These are phyloP conservation scores for Nectriaceae sp. DNA, from an alignment of 2,329 filamentous ascomycete species.

Conservation along the genomic window DNA sequence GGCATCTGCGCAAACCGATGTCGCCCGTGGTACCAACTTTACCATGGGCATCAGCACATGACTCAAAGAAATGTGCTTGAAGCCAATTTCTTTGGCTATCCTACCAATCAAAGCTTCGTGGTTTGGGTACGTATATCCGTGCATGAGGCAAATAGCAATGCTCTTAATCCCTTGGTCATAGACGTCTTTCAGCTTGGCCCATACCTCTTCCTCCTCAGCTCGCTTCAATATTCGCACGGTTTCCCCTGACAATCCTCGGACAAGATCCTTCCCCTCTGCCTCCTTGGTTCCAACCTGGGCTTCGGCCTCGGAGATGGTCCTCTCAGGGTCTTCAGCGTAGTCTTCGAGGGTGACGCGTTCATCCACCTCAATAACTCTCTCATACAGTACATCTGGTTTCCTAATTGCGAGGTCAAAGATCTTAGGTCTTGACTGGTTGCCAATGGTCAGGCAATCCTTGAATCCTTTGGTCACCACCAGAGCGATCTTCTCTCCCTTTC, in stretches of 20 bases:
- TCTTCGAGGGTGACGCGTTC: slow-evolving; percentile 91
- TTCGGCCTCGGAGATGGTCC: slow-evolving; percentile 56
- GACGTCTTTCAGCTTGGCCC: slow-evolving; percentile 60
- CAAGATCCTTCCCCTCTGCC: slow-evolving; percentile 57
- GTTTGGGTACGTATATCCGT: slow-evolving; percentile 86
- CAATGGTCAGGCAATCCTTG: slow-evolving; percentile 83
- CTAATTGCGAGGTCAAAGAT: slow-evolving; percentile 90
- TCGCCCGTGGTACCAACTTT: slow-evolving; percentile 44
- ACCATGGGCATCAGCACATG: slow-evolving; percentile 47
- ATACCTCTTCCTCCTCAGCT: slow-evolving; percentile 56
- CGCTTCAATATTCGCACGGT: slow-evolving; percentile 66
- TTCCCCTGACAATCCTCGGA: slow-evolving; percentile 69
- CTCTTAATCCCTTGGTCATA: slow-evolving; percentile 71
- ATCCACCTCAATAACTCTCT: slow-evolving; percentile 83
- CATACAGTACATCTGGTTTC: slow-evolving; percentile 86
- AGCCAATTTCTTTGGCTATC: slow-evolving; percentile 76
- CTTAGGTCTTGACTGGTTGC: slow-evolving; percentile 84
- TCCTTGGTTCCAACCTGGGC: slow-evolving; percentile 51
- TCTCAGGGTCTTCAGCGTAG: slow-evolving; percentile 82
- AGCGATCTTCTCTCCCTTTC: slow-evolving; percentile 87
- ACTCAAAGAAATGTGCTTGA: slow-evolving; percentile 68
- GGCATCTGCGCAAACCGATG: slow-evolving; percentile 46
- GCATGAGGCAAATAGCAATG: slow-evolving; percentile 89
- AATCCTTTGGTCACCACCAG: slow-evolving; percentile 88
- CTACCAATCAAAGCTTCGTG: slow-evolving; percentile 79